These are phyloP conservation scores for Russula sp. DNA, from an alignment of 768 basidiomycete species.

Conservation along the genomic window DNA sequence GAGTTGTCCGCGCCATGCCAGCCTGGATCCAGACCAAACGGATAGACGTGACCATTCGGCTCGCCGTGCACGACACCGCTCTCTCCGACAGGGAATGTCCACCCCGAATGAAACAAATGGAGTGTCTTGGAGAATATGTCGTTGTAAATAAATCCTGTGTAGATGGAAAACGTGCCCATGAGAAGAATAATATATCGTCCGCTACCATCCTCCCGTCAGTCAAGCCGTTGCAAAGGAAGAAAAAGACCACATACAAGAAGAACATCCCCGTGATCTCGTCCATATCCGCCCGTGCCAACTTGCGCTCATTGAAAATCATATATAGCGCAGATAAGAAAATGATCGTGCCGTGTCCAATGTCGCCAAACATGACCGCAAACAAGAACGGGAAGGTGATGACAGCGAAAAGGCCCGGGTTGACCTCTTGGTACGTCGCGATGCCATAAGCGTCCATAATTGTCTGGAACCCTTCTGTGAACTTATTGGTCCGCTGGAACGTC, in stretches of 20 bases:
- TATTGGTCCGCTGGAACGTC: conserved; percentile 92
- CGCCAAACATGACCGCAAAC: conserved; percentile 99
- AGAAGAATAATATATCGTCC: conserved; percentile 98
- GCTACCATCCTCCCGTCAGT: conserved; percentile 43
- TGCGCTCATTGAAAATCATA: conserved; percentile 87
- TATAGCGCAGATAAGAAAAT: conserved; percentile 70
- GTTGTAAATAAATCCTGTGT: conserved; percentile 97
- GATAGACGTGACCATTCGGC: conserved; percentile 71
- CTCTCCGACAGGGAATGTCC: conserved; percentile 61
- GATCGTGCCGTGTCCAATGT: conserved; percentile 92
- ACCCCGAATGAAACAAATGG: conserved; percentile 83
- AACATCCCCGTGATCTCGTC: conserved; percentile 87
- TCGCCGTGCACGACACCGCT: conserved; percentile 47
- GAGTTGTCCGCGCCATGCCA: conserved; percentile 95
- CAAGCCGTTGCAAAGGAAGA: conserved; percentile 23
- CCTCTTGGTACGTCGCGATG: conserved; percentile 90
- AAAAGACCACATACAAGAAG: conserved; percentile 70
- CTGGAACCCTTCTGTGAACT: conserved; percentile 96
- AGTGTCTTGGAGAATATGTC: conserved; percentile 96
- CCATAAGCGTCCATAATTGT: conserved; percentile 98
- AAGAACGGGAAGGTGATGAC: conserved; percentile 95
- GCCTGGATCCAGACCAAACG: conserved; percentile 89
- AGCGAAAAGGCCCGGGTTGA: conserved; percentile 94
- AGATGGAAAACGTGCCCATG: conserved; percentile 97
- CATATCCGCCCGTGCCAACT: conserved; percentile 66